A percentile compares a stretch with the other conserved stretches of the same genome.
These are phyloP conservation scores for Chaetomiaceae sp. DNA, from an alignment of 2,329 filamentous ascomycete species.

Conservation along the genomic window DNA sequence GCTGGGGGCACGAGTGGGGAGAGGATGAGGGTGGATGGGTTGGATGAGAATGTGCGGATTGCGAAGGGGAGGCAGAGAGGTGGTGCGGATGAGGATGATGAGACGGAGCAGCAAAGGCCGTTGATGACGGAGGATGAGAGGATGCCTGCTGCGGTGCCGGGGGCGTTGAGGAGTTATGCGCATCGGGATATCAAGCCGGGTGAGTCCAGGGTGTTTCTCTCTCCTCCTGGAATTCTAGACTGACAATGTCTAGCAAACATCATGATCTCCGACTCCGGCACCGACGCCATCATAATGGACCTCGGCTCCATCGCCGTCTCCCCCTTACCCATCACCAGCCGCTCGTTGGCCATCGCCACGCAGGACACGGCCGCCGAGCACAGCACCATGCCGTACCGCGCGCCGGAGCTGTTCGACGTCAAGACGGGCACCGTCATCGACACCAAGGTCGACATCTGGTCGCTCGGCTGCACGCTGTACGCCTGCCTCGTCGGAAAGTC, in stretches of 20 bases:
- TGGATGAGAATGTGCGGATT: constrained; percentile 36
- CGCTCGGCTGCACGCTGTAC: constrained; percentile 93
- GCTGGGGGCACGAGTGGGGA: constrained; percentile 30
- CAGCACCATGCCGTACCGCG: constrained; percentile 97
- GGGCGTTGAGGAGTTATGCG: constrained; percentile 74
- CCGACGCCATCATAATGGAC: constrained; percentile 92
- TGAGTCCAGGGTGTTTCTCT: constrained; percentile 37
- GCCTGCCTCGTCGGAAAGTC: constrained; percentile 95
- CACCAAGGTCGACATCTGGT: constrained; percentile 98
- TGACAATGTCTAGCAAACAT: constrained; percentile 67
- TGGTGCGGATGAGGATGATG: constrained; percentile 60
- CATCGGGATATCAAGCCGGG: constrained; percentile 97
- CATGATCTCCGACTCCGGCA: constrained; percentile 92
- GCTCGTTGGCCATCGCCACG: constrained; percentile 83
- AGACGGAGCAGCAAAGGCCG: constrained; percentile 72
- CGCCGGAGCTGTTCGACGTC: constrained; percentile 95
- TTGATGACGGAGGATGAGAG: constrained; percentile 75
- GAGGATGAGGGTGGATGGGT: constrained; percentile 42
- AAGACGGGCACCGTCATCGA: constrained; percentile 89
- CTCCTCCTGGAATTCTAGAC: neutral
- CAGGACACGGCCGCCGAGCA: constrained; percentile 95
- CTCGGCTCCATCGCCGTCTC: constrained; percentile 85
- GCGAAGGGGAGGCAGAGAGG: constrained; percentile 38
- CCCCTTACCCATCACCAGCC: constrained; percentile 82
- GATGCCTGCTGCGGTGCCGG: constrained; percentile 59